phyloP scores from a whole-genome alignment of 768 basidiomycete genomes.

The Tricholoma furcatifolium region DNA sequence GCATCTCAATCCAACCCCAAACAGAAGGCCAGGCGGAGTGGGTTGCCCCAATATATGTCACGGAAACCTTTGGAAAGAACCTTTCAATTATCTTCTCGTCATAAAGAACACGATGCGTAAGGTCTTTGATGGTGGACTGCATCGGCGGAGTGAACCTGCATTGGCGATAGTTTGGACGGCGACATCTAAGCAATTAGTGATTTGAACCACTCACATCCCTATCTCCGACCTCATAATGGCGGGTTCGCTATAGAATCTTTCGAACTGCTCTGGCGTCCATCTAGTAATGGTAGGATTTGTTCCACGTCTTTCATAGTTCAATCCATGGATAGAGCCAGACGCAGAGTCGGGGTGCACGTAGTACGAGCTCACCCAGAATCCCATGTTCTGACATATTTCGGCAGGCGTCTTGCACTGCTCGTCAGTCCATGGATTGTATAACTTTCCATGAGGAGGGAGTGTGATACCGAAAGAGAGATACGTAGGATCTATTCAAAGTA shows the following conservation, averaged over 20 bases:
- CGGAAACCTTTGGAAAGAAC: not conserved
- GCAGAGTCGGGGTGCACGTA: constrained; percentile 20
- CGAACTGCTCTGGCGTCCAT: constrained; percentile 21
- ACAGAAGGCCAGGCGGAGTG: constrained; percentile 2
- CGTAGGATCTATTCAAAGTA: constrained; percentile 27
- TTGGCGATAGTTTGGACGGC: constrained; percentile 3
- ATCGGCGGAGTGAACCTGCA: constrained; percentile 19
- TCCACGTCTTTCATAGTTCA: constrained; percentile 20
- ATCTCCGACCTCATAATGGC: constrained; percentile 19
- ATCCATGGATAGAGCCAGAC: constrained; percentile 13
- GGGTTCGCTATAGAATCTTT: constrained; percentile 12
- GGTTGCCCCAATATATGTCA: not conserved
- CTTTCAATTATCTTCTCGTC: constrained; percentile 11
- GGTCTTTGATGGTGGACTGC: constrained; percentile 16
- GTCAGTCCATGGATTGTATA: constrained; percentile 23
- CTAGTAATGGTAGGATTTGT: constrained; percentile 17
- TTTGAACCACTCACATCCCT: constrained; percentile 4
- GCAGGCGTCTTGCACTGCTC: constrained; percentile 21
- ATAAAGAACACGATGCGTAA: constrained; percentile 18
- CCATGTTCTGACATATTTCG: constrained; percentile 22
- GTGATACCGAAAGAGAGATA: constrained; percentile 26
- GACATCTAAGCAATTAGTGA: no score
- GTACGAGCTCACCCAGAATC: constrained; percentile 29
- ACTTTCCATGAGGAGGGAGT: constrained; percentile 16
- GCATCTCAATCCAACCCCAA: not conserved